Conservation (phyloP, 2,329 filamentous ascomycete genomes). For the Periconia sp. region DNA sequence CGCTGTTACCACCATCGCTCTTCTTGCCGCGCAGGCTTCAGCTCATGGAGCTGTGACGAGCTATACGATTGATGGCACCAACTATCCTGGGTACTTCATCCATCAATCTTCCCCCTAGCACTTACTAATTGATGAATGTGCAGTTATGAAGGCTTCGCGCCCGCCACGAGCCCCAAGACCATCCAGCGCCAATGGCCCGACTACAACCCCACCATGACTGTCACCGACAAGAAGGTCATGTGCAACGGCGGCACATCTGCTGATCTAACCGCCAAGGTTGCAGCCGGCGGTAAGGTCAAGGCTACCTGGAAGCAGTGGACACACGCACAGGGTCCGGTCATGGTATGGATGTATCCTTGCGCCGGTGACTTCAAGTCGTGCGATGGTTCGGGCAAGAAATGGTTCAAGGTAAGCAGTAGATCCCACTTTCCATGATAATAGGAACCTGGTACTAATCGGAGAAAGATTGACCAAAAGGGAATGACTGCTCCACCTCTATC, state of each 20-base stretch:
- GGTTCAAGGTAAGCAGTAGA: slow-evolving; percentile 61
- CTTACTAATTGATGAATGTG: slow-evolving; percentile 28
- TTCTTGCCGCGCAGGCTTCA: slow-evolving; percentile 36
- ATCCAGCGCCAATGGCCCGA: slow-evolving; percentile 65
- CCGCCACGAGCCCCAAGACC: slow-evolving; percentile 55
- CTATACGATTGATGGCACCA: slow-evolving; percentile 42
- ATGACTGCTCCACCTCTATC: slow-evolving; percentile 55
- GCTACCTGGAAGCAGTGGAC: slow-evolving; percentile 65
- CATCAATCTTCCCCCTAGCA: slow-evolving; percentile 21
- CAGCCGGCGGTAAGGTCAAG: slow-evolving; percentile 58
- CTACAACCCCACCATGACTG: slow-evolving; percentile 61
- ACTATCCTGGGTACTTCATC: slow-evolving; percentile 36
- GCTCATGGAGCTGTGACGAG: slow-evolving; percentile 45
- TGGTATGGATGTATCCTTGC: slow-evolving; percentile 63
- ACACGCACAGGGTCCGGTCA: slow-evolving; percentile 63
- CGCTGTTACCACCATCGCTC: slow-evolving; percentile 38
- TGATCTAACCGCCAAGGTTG: slow-evolving; percentile 53
- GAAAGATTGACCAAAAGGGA: slow-evolving; percentile 57
- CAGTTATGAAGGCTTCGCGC: slow-evolving; percentile 61
- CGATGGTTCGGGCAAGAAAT: slow-evolving; percentile 59
- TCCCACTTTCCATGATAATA: too few species aligned
- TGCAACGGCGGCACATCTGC: slow-evolving; percentile 58
- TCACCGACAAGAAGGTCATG: slow-evolving; percentile 58
- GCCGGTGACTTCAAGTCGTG: slow-evolving; percentile 55
- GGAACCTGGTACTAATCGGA: slow-evolving; percentile 4